Percentiles rank a stretch among this genome's conserved stretches.
Conservation (phyloP, 441 rosid genomes). For the Omphalea diandra region DNA sequence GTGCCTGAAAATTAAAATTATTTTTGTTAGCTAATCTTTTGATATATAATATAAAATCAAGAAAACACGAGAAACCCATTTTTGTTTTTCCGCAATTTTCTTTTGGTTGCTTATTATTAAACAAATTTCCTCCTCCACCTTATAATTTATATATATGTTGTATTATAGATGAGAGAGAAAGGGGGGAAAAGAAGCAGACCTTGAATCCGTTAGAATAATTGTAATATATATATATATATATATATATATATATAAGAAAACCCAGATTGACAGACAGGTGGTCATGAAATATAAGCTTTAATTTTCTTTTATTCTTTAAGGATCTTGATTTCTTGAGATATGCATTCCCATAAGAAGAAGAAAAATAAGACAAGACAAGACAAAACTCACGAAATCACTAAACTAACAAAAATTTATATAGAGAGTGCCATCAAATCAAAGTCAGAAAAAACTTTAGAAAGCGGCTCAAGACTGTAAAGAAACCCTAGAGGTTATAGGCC, state of each 20-base stretch:
- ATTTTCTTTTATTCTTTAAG: no score
- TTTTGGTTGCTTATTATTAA: no score
- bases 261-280: constrained; percentile 27
- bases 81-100: not conserved
- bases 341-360: not conserved
- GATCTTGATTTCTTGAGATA: not conserved
- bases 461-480: constrained; percentile 20
- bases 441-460: constrained; percentile 30
- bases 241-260: no score
- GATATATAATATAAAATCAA: no score
- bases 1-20: constrained; percentile 31
- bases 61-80: not conserved
- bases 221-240: not conserved
- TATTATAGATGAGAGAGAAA: no score
- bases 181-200: constrained; percentile 21
- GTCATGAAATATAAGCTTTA: constrained; percentile 14
- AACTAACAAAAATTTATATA: not conserved
- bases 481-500: constrained; percentile 23
- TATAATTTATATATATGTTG: not conserved
- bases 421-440: constrained; percentile 28
- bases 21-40: no score
- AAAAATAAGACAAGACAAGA: no score
- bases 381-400: constrained; percentile 38
- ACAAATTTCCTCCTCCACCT: no score
- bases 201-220: constrained; percentile 34